These are phyloP conservation scores for Boletus rufocinnamomeus DNA, from an alignment of 768 basidiomycete species.

Conservation along the genomic window DNA sequence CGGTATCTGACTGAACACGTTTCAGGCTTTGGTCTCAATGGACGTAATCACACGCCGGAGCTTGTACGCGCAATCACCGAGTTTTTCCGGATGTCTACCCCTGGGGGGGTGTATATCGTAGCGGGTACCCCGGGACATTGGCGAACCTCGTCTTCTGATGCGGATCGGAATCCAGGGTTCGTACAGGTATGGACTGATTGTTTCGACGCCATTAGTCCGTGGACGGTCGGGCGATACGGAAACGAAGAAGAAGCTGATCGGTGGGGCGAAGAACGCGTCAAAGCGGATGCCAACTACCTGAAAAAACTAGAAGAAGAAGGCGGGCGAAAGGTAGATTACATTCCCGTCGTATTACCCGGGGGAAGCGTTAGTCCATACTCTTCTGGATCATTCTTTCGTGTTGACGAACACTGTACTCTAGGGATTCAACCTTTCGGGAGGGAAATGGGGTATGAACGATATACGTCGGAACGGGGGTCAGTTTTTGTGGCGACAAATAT, in stretches of 20 bases:
- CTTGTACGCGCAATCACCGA: slow-evolving; percentile 54
- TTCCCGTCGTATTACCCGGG: slow-evolving; percentile 83
- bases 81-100: slow-evolving; percentile 62
- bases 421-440: slow-evolving; percentile 72
- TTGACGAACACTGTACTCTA: slow-evolving; percentile 27
- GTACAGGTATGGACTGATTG: slow-evolving; percentile 71
- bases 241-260: slow-evolving; percentile 61
- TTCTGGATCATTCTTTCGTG: slow-evolving; percentile 3
- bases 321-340: slow-evolving; percentile 66
- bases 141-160: slow-evolving; percentile 71
- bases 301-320: slow-evolving; percentile 47
- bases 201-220: slow-evolving; percentile 80
- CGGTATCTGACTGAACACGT: background rate
- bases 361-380: slow-evolving; percentile 60
- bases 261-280: slow-evolving; percentile 64
- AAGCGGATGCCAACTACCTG: slow-evolving; percentile 63
- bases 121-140: slow-evolving; percentile 73
- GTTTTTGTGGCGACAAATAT: slow-evolving; percentile 79
- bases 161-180: slow-evolving; percentile 67
- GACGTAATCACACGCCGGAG: slow-evolving; percentile 60
- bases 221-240: slow-evolving; percentile 75
- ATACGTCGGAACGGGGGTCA: slow-evolving; percentile 71
- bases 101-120: slow-evolving; percentile 74
- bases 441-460: slow-evolving; percentile 72
- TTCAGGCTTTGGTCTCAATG: slow-evolving; percentile 70